Conservation (phyloP, 345 rosid genomes). For the Citrus mangshanensis region DNA sequence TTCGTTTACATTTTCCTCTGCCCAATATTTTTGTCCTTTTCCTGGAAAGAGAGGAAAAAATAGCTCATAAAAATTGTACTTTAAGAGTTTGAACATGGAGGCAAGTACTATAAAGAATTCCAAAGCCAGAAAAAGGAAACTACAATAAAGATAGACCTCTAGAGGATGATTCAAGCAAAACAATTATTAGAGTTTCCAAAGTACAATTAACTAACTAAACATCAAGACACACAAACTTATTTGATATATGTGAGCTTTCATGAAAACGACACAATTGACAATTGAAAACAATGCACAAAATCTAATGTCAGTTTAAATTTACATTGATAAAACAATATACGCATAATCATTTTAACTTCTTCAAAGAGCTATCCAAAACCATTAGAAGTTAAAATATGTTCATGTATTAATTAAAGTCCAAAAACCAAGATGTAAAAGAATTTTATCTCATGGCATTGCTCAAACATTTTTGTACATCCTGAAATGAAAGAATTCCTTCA, state of each 20-base stretch:
- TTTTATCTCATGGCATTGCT: neutral
- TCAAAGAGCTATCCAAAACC: neutral
- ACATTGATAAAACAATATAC: neutral
- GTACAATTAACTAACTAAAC: neutral
- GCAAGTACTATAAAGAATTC: neutral
- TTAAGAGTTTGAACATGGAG: neutral
- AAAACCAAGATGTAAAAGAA: neutral
- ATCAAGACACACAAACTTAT: neutral
- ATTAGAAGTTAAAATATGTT: neutral
- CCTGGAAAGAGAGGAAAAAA: conserved; percentile 39
- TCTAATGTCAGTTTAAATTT: neutral
- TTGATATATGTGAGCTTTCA: neutral
- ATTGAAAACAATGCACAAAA: neutral
- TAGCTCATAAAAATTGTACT: neutral
- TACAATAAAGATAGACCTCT: too few species aligned
- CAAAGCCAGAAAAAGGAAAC: neutral
- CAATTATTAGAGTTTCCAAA: neutral
- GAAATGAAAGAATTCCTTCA: neutral
- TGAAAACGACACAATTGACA: neutral
- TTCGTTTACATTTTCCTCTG: conserved; percentile 69
- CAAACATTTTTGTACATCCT: neutral
- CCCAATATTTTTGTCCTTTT: conserved; percentile 87
- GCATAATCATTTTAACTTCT: neutral
- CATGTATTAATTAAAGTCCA: neutral
- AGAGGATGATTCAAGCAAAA: neutral